These are phyloP conservation scores for Lignosus rhinocerotis DNA, from an alignment of 1,284 basidiomycete genomes.

Conservation along the genomic window DNA sequence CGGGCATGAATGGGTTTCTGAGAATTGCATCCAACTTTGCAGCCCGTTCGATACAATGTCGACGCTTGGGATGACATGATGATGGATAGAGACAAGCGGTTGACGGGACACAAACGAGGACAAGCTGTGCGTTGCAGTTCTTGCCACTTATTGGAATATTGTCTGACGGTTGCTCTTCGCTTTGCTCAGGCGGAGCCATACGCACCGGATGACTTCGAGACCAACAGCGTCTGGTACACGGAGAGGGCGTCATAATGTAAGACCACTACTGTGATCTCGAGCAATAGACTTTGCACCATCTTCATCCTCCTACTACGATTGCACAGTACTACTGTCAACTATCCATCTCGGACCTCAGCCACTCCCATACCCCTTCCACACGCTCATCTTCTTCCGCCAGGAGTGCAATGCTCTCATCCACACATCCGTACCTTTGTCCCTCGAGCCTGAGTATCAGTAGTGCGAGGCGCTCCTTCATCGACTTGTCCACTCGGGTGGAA, in stretches of 20 bases:
- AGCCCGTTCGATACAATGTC: constrained; percentile 84
- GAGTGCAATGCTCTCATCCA: constrained; percentile 32
- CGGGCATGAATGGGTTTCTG: not conserved
- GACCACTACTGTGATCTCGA: not conserved
- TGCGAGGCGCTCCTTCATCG: constrained; percentile 23
- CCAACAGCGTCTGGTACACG: constrained; percentile 79
- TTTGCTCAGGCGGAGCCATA: constrained; percentile 62
- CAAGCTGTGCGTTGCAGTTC: constrained; percentile 66
- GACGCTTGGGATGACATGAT: constrained; percentile 94
- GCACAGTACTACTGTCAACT: constrained; percentile 18
- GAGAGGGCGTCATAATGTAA: constrained; percentile 36
- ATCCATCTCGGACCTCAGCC: constrained; percentile 41
- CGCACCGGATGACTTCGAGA: constrained; percentile 76
- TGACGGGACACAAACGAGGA: constrained; percentile 87
- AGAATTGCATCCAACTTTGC: not conserved
- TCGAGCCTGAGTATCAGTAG: constrained; percentile 34
- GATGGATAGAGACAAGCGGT: constrained; percentile 85
- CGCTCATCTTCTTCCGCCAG: constrained; percentile 19
- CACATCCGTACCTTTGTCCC: constrained; percentile 51
- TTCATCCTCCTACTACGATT: not conserved
- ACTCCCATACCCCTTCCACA: constrained; percentile 39
- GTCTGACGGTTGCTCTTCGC: not conserved
- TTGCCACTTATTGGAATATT: not conserved
- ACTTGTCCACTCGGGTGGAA: constrained; percentile 20
- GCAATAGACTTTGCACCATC: constrained; percentile 4